Base-by-base conservation (phyloP, 1,284 basidiomycete species). In the Thelephora terrestris region DNA sequence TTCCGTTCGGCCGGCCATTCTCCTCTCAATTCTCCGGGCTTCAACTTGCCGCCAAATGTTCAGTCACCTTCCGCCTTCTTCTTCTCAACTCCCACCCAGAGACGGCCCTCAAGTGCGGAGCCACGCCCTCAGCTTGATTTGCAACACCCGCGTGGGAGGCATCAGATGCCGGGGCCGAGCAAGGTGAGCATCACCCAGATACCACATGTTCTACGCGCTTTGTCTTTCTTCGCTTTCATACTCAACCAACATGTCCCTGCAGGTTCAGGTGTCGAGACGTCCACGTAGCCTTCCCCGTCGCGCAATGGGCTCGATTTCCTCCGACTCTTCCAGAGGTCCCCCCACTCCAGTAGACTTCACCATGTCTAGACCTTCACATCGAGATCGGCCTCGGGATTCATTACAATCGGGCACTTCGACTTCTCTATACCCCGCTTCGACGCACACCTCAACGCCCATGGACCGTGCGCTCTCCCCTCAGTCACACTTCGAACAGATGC, bases 381-480 rank as follows among this genome's bases (percentile, higher is more conserved):
- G 39, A 21, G 39, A 42, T 20, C 25, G 78, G 14, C 52, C 78
- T 16, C 43, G 70, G 36, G 29, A 32, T 32, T 76, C 76, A 4
- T 68, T 73, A 34, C 64, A 67, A 49, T 84, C 85, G 5, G 71
- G 72, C 5, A 71, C 75, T 27, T 80, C 81, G 16, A 85, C 85
- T 6, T 87, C 86, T 9, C 63, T 86, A 21, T 89, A 88, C 56
- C 86, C 85, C 47, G 71, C 74, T 48, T 87, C 85, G 39, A 78
- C 70, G 1, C 70, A 68, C 4, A 79, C 76, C 43, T 68, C 74
- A 18, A 79, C 81, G 14, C 70, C 68, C 14, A 69, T 74, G 23
- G 74, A 76, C 52, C 77, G 65, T 7, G 76, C 78, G 9, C 65
- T 71, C 17, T 79, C 76, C 43, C 80, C 79, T 18, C 71, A 65